Evolutionary conservation across 352 stramenopile species (phyloP).

Genomic region (Discostella stelligera): DNA sequence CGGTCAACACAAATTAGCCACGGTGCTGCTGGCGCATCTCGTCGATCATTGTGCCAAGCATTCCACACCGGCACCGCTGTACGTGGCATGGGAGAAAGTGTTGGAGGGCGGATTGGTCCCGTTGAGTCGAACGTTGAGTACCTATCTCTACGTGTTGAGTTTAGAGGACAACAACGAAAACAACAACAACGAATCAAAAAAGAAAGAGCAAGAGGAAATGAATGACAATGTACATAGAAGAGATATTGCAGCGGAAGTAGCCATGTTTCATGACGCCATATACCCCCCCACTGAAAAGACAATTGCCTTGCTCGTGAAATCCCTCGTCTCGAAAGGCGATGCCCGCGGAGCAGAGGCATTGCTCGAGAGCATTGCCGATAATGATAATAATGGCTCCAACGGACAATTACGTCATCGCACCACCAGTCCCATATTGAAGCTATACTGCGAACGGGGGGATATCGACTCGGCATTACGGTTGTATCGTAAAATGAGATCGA

Average conservation of each 20-base stretch:
- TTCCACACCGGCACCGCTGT: slow-evolving; percentile 35
- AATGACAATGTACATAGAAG: slow-evolving; percentile 6
- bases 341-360: slow-evolving; percentile 54
- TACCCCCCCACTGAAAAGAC: slow-evolving; percentile 71
- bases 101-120: slow-evolving; percentile 62
- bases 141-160: slow-evolving; percentile 76
- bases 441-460: slow-evolving; percentile 69
- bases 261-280: slow-evolving; percentile 64
- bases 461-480: slow-evolving; percentile 60
- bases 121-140: slow-evolving; percentile 58
- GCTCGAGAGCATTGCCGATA: slow-evolving; percentile 40
- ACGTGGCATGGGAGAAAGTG: slow-evolving; percentile 74
- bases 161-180: slow-evolving; percentile 18
- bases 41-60: slow-evolving; percentile 68
- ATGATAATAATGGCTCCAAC: slow-evolving; percentile 19
- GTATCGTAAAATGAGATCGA: slow-evolving; percentile 69
- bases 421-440: slow-evolving; percentile 69
- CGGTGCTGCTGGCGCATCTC: slow-evolving; percentile 55
- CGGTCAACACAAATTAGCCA: slow-evolving; percentile 42
- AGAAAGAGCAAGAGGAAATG: neutral
- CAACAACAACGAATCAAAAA: neutral
- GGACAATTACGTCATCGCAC: slow-evolving; percentile 61
- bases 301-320: slow-evolving; percentile 62
- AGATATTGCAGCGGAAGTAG: slow-evolving; percentile 58
- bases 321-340: slow-evolving; percentile 57